phyloP scores from a whole-genome alignment of 352 stramenopile genomes.

The Globisporangium acanthophoron region DNA sequence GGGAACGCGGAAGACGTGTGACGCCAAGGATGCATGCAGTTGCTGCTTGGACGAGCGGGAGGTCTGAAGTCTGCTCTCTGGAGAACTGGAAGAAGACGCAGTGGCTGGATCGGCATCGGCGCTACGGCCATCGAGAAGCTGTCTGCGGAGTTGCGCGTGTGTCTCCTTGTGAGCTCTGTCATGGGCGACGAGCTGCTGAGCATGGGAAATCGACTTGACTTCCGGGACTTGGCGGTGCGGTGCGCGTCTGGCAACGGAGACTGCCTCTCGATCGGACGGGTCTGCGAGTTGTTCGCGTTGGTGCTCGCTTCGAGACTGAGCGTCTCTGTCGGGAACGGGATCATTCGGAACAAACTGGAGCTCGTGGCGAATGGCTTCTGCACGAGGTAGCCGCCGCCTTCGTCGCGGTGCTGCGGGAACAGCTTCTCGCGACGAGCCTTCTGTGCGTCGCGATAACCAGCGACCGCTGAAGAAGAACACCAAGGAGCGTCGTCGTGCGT shows the following conservation, averaged over 20 bases:
- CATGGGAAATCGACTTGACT: not conserved
- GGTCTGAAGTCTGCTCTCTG: not conserved
- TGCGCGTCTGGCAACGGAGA: conserved; percentile 11
- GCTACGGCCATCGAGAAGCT: not conserved
- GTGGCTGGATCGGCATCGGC: not conserved
- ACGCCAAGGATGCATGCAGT: not conserved
- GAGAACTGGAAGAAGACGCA: not conserved
- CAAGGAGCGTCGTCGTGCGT: not conserved
- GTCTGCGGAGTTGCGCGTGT: not conserved
- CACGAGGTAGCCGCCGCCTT: not conserved
- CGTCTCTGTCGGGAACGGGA: conserved; percentile 11
- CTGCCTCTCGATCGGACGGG: conserved; percentile 7
- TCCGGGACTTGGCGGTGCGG: conserved; percentile 4
- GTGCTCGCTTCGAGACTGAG: conserved; percentile 2
- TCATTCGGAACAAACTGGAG: conserved; percentile 10
- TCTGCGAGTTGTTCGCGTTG: not conserved
- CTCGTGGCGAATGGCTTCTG: conserved; percentile 6
- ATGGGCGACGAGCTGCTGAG: conserved; percentile 6
- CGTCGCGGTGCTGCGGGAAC: conserved; percentile 14
- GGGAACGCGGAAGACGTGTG: not conserved
- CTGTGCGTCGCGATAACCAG: not conserved
- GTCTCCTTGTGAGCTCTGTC: conserved; percentile 12
- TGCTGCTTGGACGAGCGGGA: no score
- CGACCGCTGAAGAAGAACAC: not conserved
- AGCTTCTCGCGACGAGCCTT: conserved; percentile 17